A percentile compares a stretch with the other conserved stretches of the same genome.
phyloP scores from a whole-genome alignment of 495 filamentous ascomycete species.

The Pyrenopolyporus hunteri region DNA sequence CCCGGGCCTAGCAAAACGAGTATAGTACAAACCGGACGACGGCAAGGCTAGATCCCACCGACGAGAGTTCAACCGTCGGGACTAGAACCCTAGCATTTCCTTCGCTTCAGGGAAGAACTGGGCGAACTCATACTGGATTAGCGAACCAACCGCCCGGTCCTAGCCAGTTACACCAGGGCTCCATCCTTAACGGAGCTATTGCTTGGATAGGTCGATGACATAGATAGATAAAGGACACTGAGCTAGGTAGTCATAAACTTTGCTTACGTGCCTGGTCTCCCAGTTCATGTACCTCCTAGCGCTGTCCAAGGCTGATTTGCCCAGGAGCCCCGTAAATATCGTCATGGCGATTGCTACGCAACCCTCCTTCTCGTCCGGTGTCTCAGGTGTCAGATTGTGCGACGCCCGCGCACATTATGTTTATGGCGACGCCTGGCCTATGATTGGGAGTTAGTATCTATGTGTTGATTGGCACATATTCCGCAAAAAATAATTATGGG shows the following conservation, averaged over 20 bases:
- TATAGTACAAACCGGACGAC: background rate
- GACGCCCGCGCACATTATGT: conserved; percentile 52
- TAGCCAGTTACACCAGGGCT: too few relatives aligned
- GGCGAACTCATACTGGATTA: too few relatives aligned
- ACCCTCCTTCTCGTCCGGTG: conserved; percentile 32
- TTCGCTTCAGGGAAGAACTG: conserved; percentile 31
- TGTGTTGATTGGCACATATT: background rate
- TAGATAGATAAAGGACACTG: background rate
- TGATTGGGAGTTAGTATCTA: background rate
- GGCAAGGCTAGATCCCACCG: background rate
- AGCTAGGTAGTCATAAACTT: background rate
- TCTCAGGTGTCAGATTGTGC: conserved; percentile 47
- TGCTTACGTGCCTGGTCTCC: conserved; percentile 43
- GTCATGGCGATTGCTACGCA: conserved; percentile 19
- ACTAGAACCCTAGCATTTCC: conserved; percentile 1
- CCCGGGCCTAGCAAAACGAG: too few relatives aligned
- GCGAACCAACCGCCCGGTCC: too few relatives aligned
- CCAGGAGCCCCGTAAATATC: conserved; percentile 28
- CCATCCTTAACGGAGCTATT: too few relatives aligned
- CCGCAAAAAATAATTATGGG: background rate
- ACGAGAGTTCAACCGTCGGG: background rate
- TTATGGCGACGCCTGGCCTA: conserved; percentile 51
- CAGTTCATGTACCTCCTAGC: conserved; percentile 44
- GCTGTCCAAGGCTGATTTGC: conserved; percentile 44
- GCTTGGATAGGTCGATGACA: too few relatives aligned